A percentile compares a stretch with the other conserved stretches of the same genome.
Evolutionary conservation across 192 early-diverging fungal species (phyloP).

Genomic region (Coemansia asiatica): DNA sequence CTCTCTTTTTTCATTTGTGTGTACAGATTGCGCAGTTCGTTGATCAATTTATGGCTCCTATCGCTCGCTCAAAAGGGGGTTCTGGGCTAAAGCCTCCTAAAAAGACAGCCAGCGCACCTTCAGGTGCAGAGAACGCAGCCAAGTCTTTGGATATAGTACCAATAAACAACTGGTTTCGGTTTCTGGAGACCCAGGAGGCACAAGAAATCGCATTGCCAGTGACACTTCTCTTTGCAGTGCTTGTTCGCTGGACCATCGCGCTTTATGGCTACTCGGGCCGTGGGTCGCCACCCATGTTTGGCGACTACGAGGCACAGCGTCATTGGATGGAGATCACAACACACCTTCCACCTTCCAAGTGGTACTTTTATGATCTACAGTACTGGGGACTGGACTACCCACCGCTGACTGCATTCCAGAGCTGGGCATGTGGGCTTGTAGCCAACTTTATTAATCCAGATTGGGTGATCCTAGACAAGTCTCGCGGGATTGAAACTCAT

Average conservation of each 20-base stretch:
- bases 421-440: constrained; percentile 78
- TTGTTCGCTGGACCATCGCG: constrained; percentile 67
- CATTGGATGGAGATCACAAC: constrained; percentile 98
- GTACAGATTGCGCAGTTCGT: neutral
- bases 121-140: neutral
- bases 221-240: constrained; percentile 55
- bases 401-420: constrained; percentile 91
- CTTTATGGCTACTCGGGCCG: constrained; percentile 75
- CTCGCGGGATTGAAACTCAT: constrained; percentile 76
- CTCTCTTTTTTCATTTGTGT: neutral
- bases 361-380: constrained; percentile 86
- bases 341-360: constrained; percentile 70
- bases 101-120: neutral
- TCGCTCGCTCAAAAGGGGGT: neutral
- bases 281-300: constrained; percentile 75
- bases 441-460: constrained; percentile 72
- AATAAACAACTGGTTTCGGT: constrained; percentile 37
- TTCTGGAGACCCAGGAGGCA: constrained; percentile 28
- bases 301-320: constrained; percentile 97
- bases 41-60: neutral
- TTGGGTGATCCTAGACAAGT: constrained; percentile 85
- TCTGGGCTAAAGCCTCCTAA: neutral
- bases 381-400: constrained; percentile 99
- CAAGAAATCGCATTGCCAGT: constrained; percentile 37
- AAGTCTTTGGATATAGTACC: constrained; percentile 13